Conservation (phyloP, 345 rosid species). For the Bruguiera parviflora region DNA sequence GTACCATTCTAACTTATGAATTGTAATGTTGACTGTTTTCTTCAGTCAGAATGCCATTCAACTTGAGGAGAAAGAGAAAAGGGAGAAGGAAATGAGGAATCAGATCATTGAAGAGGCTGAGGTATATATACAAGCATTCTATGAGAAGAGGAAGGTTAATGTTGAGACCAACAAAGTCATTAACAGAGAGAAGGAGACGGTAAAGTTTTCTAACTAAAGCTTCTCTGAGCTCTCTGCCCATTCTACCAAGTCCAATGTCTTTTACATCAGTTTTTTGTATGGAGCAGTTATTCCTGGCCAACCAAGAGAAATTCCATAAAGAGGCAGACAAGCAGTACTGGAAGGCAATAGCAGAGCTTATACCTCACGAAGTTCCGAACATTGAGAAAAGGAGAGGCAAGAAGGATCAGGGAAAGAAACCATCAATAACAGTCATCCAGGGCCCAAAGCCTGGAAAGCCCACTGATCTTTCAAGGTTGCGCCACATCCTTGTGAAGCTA, state of each 20-base stretch:
- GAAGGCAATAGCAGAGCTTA: conserved; percentile 34
- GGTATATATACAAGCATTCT: conserved; percentile 27
- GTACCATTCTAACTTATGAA: not conserved
- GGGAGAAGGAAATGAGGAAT: conserved; percentile 34
- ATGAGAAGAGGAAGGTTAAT: conserved; percentile 31
- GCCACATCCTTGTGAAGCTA: conserved; percentile 31
- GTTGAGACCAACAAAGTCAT: conserved; percentile 27
- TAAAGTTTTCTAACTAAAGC: not conserved
- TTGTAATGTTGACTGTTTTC: not conserved
- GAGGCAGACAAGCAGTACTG: conserved; percentile 37
- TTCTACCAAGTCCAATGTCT: not conserved
- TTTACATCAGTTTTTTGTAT: not conserved
- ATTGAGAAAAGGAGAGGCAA: conserved; percentile 39
- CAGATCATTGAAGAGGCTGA: conserved; percentile 32
- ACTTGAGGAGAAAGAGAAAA: conserved; percentile 36
- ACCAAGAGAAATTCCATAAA: conserved; percentile 34
- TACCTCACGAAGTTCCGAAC: conserved; percentile 29
- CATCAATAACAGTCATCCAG: conserved; percentile 26
- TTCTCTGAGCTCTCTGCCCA: not conserved
- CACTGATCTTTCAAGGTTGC: conserved; percentile 33
- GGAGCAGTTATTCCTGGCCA: conserved; percentile 24
- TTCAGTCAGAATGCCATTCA: conserved; percentile 28
- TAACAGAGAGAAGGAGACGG: conserved; percentile 35
- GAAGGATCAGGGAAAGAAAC: conserved; percentile 36
- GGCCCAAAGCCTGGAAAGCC: conserved; percentile 40